Evolutionary conservation across 257 asterid species (phyloP).

Genomic region (Solanum infundibuliforme): DNA sequence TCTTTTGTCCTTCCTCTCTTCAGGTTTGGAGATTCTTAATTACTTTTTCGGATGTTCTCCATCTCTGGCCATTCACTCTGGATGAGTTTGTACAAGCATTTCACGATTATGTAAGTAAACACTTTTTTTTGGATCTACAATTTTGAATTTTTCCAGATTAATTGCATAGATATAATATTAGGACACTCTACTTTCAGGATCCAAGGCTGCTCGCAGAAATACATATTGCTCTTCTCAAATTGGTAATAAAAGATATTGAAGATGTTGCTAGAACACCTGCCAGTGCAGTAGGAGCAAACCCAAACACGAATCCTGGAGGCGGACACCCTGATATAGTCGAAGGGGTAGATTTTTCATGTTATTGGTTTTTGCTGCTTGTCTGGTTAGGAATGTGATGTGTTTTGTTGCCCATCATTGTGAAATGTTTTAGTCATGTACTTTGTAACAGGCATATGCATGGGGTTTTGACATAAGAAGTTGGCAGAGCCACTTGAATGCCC

Average conservation of each 20-base stretch:
- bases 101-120: slow-evolving; percentile 53
- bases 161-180: neutral
- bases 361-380: neutral
- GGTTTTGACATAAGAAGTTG: slow-evolving; percentile 84
- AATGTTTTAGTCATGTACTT: slow-evolving; percentile 8
- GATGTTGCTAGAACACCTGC: slow-evolving; percentile 64
- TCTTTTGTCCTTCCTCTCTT: neutral
- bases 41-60: slow-evolving; percentile 79
- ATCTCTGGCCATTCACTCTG: slow-evolving; percentile 88
- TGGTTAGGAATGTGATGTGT: slow-evolving; percentile 3
- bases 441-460: slow-evolving; percentile 81
- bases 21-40: slow-evolving; percentile 91
- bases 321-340: slow-evolving; percentile 76
- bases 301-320: slow-evolving; percentile 46
- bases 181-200: slow-evolving; percentile 34
- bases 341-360: slow-evolving; percentile 46
- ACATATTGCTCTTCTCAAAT: slow-evolving; percentile 67
- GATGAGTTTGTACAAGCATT: slow-evolving; percentile 79
- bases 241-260: slow-evolving; percentile 71
- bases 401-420: neutral
- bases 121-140: neutral
- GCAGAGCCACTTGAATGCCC: slow-evolving; percentile 60
- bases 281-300: slow-evolving; percentile 36
- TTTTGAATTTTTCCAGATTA: neutral
- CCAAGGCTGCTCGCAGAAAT: slow-evolving; percentile 80